Conservation (phyloP, 352 stramenopile genomes). For the Globisporangium parvum region DNA sequence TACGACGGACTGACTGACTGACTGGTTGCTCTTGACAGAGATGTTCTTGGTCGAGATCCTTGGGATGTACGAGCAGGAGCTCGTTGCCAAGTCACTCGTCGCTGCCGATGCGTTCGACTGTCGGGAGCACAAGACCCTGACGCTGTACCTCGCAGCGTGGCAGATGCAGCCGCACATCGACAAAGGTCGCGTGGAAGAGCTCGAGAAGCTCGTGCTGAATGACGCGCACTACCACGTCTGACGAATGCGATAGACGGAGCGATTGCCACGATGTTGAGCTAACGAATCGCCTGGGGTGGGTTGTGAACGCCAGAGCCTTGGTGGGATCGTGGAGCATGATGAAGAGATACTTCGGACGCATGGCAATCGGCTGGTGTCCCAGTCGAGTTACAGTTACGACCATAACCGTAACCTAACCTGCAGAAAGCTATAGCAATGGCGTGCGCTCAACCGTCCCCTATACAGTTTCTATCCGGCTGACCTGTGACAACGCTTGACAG, state of each 20-base stretch:
- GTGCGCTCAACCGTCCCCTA: no score
- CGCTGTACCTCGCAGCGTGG: constrained; percentile 75
- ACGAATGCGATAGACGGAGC: background rate
- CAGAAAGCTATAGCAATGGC: no score
- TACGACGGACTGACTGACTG: background rate
- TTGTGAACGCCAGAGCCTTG: no score
- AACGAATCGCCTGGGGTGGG: background rate
- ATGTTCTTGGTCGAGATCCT: constrained; percentile 54
- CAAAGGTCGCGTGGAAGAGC: constrained; percentile 50
- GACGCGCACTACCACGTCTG: constrained; percentile 41
- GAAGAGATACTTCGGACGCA: no score
- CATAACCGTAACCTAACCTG: no score
- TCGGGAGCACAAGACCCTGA: constrained; percentile 57
- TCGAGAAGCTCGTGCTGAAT: constrained; percentile 56
- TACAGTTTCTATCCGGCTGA: no score
- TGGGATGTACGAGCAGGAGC: constrained; percentile 72
- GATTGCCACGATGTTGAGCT: background rate
- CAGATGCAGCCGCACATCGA: constrained; percentile 85
- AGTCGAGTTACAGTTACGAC: no score
- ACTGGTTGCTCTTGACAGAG: constrained; percentile 21
- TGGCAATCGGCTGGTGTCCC: no score
- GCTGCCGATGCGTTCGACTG: constrained; percentile 65
- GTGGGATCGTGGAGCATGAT: no score
- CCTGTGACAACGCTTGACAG: no score
- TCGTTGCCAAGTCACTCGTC: constrained; percentile 75